Evolutionary conservation across 2,329 filamentous ascomycete species (phyloP), one percentile per base, ranked within the genome.

Genomic region (Penicillium glabrum): DNA sequence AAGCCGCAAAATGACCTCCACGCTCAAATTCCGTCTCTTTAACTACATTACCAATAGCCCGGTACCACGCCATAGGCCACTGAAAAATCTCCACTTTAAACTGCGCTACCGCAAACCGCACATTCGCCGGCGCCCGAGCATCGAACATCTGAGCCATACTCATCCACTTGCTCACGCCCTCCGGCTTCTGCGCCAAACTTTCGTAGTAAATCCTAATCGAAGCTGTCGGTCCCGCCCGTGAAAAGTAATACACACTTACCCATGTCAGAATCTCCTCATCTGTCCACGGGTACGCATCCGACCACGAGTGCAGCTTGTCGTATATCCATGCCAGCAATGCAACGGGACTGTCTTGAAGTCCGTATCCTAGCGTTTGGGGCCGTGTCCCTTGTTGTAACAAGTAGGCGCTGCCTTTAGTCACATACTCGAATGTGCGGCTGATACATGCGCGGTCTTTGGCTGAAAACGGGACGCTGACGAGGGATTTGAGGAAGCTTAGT

Each of bases 231-330:
- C 90, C 89, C 1, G 88, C 86, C 0, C 76, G 81, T 9, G 84
- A 87, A 73, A 91, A 91, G 68, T 82, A 85, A 70, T 93, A 93
- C 39, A 93, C 82, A 49, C 80, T 84, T 1, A 92, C 74, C 90
- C 89, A 93, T 0, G 86, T 90, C 26, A 90, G 74, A 9, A 93
- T 81, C 74, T 93, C 89, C 53, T 92, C 88, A 59, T 91, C 86
- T 0, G 84, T 88, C 89, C 89, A 93, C 0, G 82, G 76, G 67
- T 91, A 91, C 1, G 64, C 66, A 65, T 93, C 89, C 0, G 86
- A 86, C 90, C 89, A 93, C 64, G 89, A 86, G 62, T 88, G 84
- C 37, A 93, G 75, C 69, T 93, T 93, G 74, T 93, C 90, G 62
- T 89, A 89, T 33, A 93, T 86, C 90, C 90, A 95, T 0, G 88